Base-by-base conservation (phyloP, 495 filamentous ascomycete species). In the Bacidia rubella region DNA sequence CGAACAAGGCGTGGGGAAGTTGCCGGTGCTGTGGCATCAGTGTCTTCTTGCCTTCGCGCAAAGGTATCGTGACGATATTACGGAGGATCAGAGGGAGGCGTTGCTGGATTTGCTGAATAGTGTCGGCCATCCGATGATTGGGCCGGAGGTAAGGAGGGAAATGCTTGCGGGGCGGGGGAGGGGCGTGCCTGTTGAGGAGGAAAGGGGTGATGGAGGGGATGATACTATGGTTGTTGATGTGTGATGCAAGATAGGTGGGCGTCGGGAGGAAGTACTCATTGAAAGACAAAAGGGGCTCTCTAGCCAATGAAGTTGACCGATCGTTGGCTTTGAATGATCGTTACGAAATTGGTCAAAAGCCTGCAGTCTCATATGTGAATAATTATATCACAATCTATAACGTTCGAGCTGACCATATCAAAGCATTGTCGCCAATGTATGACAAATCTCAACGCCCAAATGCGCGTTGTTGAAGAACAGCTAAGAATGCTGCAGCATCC, bases 1-100 rank as follows among this genome's bases (percentile, higher is more conserved):
- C 23, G 17, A 50, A 26, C 47, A 25, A 64, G 78, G 75, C 54
- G 71, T 70, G 5, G 71, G 73, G 41, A 82, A 77, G 63, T 66
- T 94, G 38, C 88, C 89, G 0, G 85, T 95, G 3, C 75, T 95
- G 40, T 95, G 89, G 86, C 89, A 95, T 68, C 86, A 93, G 68
- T 79, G 79, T 60, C 70, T 98, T 32, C 65, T 97, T 52, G 84
- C 86, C 1, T 97, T 98, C 67, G 90, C 90, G 29, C 85, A 96
- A 70, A 74, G 90, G 52, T 98, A 98, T 63, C 79, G 85, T 57
- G 94, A 96, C 61, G 86, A 90, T 65, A 85, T 90, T 65, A 90
- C 86, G 20, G 87, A 95, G 65, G 88, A 95, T 57, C 88, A 94
- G 73, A 73, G 92, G 58, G 92, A 98, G 63, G 87, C 88, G 2